Evolutionary conservation across 768 basidiomycete genomes (phyloP).

Genomic region (Leccinum pellstonianum): DNA sequence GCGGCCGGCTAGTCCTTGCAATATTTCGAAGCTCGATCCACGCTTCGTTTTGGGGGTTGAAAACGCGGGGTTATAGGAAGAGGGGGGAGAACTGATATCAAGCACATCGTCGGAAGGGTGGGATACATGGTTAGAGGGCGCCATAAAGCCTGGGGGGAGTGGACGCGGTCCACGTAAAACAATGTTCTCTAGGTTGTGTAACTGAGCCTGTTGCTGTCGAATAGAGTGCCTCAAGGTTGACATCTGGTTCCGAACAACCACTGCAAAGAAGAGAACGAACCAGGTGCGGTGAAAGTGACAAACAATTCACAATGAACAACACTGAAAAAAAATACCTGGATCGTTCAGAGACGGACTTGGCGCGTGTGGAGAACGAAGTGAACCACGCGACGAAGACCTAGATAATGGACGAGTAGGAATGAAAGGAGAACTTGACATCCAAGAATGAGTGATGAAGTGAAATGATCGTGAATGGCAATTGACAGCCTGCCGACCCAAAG

Average conservation of each 20-base stretch:
- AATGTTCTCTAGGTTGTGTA: constrained; percentile 66
- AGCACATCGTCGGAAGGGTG: constrained; percentile 35
- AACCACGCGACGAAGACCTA: constrained; percentile 50
- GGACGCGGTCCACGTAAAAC: constrained; percentile 68
- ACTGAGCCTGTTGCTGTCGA: constrained; percentile 79
- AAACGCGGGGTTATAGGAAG: constrained; percentile 32
- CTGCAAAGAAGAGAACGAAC: constrained; percentile 42
- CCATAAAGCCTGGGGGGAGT: constrained; percentile 41
- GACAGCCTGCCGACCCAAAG: constrained; percentile 16
- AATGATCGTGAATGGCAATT: constrained; percentile 28
- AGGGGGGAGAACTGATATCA: constrained; percentile 33
- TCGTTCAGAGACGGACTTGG: constrained; percentile 62
- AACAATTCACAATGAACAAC: constrained; percentile 21
- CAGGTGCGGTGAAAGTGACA: constrained; percentile 21
- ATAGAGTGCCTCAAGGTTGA: constrained; percentile 81
- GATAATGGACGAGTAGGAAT: constrained; percentile 38
- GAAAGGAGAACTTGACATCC: constrained; percentile 37
- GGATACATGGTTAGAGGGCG: constrained; percentile 39
- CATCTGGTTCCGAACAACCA: constrained; percentile 75
- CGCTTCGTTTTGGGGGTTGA: constrained; percentile 52
- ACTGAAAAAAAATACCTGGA: constrained; percentile 54
- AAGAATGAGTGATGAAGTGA: constrained; percentile 17
- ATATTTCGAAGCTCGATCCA: constrained; percentile 69
- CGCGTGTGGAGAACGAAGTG: constrained; percentile 47
- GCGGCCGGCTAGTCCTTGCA: constrained; percentile 70